Percentiles rank a stretch among this genome's conserved stretches.
These are phyloP conservation scores for Colletotrichum sp. DNA, from an alignment of 2,329 filamentous ascomycete species.

Conservation along the genomic window DNA sequence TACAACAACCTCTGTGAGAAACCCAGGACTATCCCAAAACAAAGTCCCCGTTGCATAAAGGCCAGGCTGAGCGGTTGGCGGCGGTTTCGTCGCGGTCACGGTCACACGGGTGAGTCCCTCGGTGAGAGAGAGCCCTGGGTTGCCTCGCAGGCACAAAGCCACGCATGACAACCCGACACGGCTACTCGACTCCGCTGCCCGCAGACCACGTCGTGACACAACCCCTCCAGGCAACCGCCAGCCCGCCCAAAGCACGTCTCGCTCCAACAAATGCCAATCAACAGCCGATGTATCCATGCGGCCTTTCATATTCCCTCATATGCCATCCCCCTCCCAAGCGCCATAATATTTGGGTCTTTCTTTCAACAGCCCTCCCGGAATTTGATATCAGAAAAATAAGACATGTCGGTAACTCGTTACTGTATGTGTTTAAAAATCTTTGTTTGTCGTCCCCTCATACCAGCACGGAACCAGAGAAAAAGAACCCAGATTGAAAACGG, in stretches of 20 bases:
- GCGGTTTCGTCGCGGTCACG: not conserved
- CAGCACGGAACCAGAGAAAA: constrained; percentile 17
- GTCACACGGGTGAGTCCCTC: not conserved
- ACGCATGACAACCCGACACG: not conserved
- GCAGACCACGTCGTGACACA: not conserved
- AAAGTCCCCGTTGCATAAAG: constrained; percentile 8
- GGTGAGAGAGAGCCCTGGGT: not conserved
- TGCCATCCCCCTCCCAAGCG: constrained; percentile 1
- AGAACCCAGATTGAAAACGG: not conserved
- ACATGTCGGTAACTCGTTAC: constrained; percentile 21
- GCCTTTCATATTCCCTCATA: not conserved
- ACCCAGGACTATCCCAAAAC: constrained; percentile 11
- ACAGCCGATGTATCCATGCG: not conserved
- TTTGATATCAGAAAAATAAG: constrained; percentile 18
- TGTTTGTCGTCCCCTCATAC: constrained; percentile 8
- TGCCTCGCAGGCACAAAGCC: not conserved
- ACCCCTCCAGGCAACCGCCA: not conserved
- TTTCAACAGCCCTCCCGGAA: constrained; percentile 14
- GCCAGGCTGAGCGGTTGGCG: not conserved
- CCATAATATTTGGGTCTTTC: not conserved
- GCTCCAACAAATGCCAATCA: constrained; percentile 19
- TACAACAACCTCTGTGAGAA: constrained; percentile 19
- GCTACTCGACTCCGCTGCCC: not conserved
- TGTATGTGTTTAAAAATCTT: constrained; percentile 17
- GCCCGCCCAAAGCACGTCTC: constrained; percentile 11